These are phyloP conservation scores for Aspergillus quadrilineatus DNA, from an alignment of 2,329 filamentous ascomycete species.

Conservation along the genomic window DNA sequence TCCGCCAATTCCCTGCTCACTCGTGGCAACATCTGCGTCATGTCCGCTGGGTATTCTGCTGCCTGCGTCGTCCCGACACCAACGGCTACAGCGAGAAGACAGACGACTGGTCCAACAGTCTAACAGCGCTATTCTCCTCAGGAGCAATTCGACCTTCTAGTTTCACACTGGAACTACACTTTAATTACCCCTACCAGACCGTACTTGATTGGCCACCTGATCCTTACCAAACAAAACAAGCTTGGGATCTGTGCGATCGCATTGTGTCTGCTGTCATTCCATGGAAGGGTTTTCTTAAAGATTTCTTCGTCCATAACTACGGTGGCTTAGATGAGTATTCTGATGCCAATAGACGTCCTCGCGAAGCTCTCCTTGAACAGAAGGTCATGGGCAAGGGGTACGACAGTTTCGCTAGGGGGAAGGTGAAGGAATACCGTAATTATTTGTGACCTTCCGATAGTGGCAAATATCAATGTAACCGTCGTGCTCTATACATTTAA, in stretches of 20 bases:
- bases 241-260: neutral
- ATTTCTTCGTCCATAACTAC: conserved; percentile 3
- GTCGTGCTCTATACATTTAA: no score
- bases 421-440: neutral
- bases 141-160: neutral
- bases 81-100: neutral
- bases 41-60: neutral
- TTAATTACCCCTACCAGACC: neutral
- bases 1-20: neutral
- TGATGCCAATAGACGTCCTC: neutral
- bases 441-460: no score
- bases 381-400: conserved; percentile 5
- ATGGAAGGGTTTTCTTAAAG: neutral
- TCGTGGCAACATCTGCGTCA: neutral
- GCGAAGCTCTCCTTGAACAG: neutral
- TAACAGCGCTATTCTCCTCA: neutral
- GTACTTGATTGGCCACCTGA: neutral
- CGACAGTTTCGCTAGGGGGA: conserved; percentile 1
- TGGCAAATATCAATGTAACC: no score
- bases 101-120: conserved; percentile 1
- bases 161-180: conserved; percentile 1
- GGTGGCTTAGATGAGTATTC: neutral
- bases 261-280: neutral
- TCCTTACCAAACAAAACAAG: no score
- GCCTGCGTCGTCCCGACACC: neutral